A percentile compares a stretch with the other conserved stretches of the same genome.
Conservation (phyloP, 208 protist genomes). For the Balamuthia mandrillaris region DNA sequence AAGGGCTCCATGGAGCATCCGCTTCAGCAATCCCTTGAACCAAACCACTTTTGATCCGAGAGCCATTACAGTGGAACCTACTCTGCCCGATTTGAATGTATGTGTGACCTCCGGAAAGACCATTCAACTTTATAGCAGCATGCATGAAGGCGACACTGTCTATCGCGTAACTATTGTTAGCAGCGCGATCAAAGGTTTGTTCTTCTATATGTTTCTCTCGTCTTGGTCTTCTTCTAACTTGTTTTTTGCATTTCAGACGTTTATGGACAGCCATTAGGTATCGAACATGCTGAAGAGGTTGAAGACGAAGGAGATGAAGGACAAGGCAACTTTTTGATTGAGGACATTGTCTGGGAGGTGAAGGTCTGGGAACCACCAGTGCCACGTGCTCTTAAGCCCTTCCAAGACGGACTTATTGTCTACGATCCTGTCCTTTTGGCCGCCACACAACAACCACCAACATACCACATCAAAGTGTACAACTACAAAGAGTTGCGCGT, state of each 20-base stretch:
- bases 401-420: constrained; percentile 18
- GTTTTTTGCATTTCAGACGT: background rate
- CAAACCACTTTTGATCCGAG: background rate
- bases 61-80: constrained; percentile 8
- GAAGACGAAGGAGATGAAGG: background rate
- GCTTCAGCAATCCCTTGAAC: constrained; percentile 26
- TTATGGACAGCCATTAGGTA: constrained; percentile 19
- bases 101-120: background rate
- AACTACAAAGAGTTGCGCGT: constrained; percentile 39
- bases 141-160: constrained; percentile 14
- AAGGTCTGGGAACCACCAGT: constrained; percentile 37
- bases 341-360: constrained; percentile 38
- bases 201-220: no score
- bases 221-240: no score
- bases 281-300: background rate
- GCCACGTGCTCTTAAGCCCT: constrained; percentile 29
- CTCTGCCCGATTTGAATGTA: background rate
- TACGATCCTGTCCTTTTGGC: constrained; percentile 25
- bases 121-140: background rate
- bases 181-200: no score
- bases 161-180: constrained; percentile 35
- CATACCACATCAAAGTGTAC: constrained; percentile 34
- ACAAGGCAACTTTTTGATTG: background rate
- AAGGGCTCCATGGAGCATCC: constrained; percentile 7
- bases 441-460: background rate